Conservation (phyloP, 192 early-diverging fungal species). For the Entophlyctis luteolus region DNA sequence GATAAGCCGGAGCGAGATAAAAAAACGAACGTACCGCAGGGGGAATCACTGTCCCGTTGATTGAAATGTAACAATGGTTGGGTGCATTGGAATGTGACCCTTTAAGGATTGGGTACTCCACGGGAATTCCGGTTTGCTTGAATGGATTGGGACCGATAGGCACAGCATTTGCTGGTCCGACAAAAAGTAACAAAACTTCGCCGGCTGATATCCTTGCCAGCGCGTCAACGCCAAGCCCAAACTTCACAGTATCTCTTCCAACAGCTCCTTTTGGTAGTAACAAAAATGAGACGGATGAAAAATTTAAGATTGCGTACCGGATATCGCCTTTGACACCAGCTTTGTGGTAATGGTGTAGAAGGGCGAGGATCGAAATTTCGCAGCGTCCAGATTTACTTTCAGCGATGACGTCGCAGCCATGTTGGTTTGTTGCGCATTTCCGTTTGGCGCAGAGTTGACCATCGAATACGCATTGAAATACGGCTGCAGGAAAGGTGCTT, state of each 20-base stretch:
- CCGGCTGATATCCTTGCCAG: background rate
- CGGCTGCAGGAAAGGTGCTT: no score
- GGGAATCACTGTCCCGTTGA: constrained; percentile 6
- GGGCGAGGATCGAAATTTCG: background rate
- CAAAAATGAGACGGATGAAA: background rate
- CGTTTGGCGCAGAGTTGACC: no score
- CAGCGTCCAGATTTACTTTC: background rate
- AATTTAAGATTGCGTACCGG: background rate
- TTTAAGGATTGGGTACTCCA: constrained; percentile 21
- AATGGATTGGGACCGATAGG: constrained; percentile 6
- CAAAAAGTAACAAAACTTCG: constrained; percentile 11
- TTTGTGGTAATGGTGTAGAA: background rate
- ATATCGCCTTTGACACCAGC: background rate
- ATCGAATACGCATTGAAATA: no score
- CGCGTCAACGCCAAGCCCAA: background rate
- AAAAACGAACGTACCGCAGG: background rate
- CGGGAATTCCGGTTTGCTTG: constrained; percentile 7
- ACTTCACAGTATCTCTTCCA: background rate
- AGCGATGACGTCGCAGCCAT: no score
- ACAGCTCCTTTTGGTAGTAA: constrained; percentile 6
- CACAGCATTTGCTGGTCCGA: constrained; percentile 4
- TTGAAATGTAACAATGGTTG: constrained; percentile 15
- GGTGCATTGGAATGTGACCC: constrained; percentile 18
- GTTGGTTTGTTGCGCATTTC: no score
- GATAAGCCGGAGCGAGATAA: background rate